Base-by-base conservation (phyloP, 352 stramenopile genomes). In the Poterioochromonas sp. region DNA sequence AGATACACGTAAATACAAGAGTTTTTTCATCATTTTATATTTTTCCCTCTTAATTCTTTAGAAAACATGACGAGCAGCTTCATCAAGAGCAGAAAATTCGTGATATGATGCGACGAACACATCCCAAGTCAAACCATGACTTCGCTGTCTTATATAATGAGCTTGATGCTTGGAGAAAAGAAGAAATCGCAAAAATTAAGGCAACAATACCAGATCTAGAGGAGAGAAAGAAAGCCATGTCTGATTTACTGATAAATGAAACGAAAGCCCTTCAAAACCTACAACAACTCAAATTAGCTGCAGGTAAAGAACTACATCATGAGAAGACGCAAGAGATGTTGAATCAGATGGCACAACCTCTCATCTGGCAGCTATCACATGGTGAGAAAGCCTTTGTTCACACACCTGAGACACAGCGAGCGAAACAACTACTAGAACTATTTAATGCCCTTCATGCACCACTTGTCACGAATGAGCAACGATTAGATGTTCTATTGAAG, bases 131-230 rank as follows among this genome's bases (percentile, higher is more conserved):
- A 34, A 76, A 44, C 12, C 51, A 77, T 32, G 81, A 84, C 44
- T 84, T 84, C 83, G 89, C 95, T 79, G 83, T 95, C 39, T 81
- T 97, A 0, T 96, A 95, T 84, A 96, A 95, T 80, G 92, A 97
- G 62, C 85, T 96, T 29, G 90, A 95, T 60, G 90, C 90, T 63
- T 97, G 92, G 91, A 84, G 91, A n/a, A 85, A 92, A 77, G 81
- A 89, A 3, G 91, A 96, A 80, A 91, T 86, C 0, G 80, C 79
- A 29, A 63, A 79, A 37, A 90, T 89, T 8, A 89, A 90, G 71
- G 78, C 90, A 0, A 81, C 87, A 1, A 49, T 5, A 41, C 18
- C 5, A 5, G n/a, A 40, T 44, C 5, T 5, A 20, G 84, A 88
- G 11, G 82, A 89, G 37, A 20, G 74, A n/a, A 32, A 37, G 20